Percentiles rank a stretch among this genome's conserved stretches.
Evolutionary conservation across 306 rosid species (phyloP).

Genomic region (Gynostemma pentaphyllum): DNA sequence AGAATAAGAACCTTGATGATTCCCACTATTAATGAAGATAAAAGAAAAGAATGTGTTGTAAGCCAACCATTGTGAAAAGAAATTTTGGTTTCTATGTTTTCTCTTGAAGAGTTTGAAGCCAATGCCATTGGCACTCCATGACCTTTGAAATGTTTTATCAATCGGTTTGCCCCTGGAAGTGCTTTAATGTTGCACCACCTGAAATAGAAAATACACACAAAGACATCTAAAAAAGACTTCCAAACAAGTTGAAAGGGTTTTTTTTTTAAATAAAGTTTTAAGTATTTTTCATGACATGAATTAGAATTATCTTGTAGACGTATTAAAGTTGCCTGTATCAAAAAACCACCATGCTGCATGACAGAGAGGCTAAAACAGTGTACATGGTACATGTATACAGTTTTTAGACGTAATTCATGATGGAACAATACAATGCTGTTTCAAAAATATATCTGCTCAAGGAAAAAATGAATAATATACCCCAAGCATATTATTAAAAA

Average conservation of each 20-base stretch:
- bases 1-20: neutral
- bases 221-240: slow-evolving; percentile 5
- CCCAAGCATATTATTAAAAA: neutral
- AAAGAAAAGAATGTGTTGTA: neutral
- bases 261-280: too few species aligned
- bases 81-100: slow-evolving; percentile 62
- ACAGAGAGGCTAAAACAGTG: too few species aligned
- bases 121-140: slow-evolving; percentile 66
- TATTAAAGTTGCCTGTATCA: neutral
- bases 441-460: neutral
- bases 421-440: neutral
- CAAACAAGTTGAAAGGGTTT: too few species aligned
- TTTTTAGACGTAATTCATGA: neutral
- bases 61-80: slow-evolving; percentile 60
- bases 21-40: neutral
- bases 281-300: neutral
- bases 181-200: slow-evolving; percentile 84
- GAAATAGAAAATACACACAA: slow-evolving; percentile 17
- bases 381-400: too few species aligned
- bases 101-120: slow-evolving; percentile 80
- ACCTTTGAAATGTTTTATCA: slow-evolving; percentile 64
- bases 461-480: neutral
- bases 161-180: slow-evolving; percentile 75
- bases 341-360: too few species aligned
- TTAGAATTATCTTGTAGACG: neutral